Evolutionary conservation across 352 stramenopile species (phyloP), one percentile per base, ranked within the genome.

Genomic region (Pythium scleroteichum): DNA sequence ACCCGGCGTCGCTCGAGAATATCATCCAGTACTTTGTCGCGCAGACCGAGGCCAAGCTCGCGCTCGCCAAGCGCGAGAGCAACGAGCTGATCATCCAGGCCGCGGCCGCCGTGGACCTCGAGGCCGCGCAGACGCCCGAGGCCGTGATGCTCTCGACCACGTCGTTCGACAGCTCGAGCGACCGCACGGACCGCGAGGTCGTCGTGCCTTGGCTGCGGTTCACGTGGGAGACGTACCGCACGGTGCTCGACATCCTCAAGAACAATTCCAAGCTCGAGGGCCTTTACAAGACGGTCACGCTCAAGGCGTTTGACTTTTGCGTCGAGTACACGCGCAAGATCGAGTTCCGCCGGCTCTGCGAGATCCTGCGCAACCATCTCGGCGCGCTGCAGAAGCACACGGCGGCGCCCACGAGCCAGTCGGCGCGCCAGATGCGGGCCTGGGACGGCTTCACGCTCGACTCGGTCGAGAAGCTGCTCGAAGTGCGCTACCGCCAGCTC

Each of bases 181-280:
- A 98, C 69, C 90, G 97, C 68, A 96, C 92, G 14, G 96, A 99
- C 71, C 92, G 95, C 22, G 85, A 98, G 46, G 75, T 98, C 26
- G 80, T 99, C 22, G 85, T 98, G 32, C 90, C 90, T 4, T 95
- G 85, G 86, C 78, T 98, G 50, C 87, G 88, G 53, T 99, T 99
- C 70, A 90, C 99, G 59, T 99, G 97, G 97, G 97, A 99, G 71
- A 97, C 92, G 19, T 99, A 99, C 83, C 86, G 97, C 45, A 97
- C 94, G 38, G 92, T 99, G 33, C 76, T 99, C 17, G 97, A 99
- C 69, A 99, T 99, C 60, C 76, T 99, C 19, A 97, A 97, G 72
- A 95, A 82, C 69, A 99, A 99, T 72, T 95, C 90, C 27, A 99
- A 99, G 71, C 75, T 91, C 13, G 84, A 94, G 63, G 58, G 64